These are phyloP conservation scores for Coemansia sp. DNA, from an alignment of 192 early-diverging fungal species.

Conservation along the genomic window DNA sequence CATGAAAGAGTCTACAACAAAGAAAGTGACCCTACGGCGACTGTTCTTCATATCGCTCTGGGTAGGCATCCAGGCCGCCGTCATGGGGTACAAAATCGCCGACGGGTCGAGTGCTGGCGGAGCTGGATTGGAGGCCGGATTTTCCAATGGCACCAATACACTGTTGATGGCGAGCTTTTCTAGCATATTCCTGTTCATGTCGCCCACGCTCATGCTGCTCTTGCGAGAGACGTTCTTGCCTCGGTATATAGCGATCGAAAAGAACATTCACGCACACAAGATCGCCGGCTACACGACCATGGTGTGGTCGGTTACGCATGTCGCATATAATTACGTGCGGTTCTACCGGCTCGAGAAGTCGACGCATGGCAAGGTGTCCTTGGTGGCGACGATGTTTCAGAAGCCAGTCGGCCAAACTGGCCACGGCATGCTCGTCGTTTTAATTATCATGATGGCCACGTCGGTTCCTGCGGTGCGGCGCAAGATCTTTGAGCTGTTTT, in stretches of 20 bases:
- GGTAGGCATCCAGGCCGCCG: slow-evolving; percentile 57
- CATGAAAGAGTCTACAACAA: neutral
- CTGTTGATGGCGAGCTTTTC: slow-evolving; percentile 58
- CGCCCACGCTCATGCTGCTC: slow-evolving; percentile 70
- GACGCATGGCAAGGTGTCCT: slow-evolving; percentile 29
- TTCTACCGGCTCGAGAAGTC: slow-evolving; percentile 46
- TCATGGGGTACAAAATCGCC: slow-evolving; percentile 54
- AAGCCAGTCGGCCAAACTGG: slow-evolving; percentile 73
- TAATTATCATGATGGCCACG: slow-evolving; percentile 16
- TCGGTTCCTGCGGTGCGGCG: slow-evolving; percentile 41
- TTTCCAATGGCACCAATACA: slow-evolving; percentile 25
- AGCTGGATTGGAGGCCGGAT: slow-evolving; percentile 22
- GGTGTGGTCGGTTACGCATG: slow-evolving; percentile 68
- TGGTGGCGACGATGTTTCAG: slow-evolving; percentile 54
- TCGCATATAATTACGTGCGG: slow-evolving; percentile 70
- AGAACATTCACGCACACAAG: slow-evolving; percentile 81
- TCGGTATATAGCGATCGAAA: slow-evolving; percentile 72
- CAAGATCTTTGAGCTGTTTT: slow-evolving; percentile 70
- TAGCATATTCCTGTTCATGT: slow-evolving; percentile 69
- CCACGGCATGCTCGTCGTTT: slow-evolving; percentile 40
- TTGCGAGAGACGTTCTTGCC: slow-evolving; percentile 69
- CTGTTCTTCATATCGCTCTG: slow-evolving; percentile 56
- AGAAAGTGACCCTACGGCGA: slow-evolving; percentile 34
- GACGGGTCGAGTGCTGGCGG: slow-evolving; percentile 52
- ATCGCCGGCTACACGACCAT: slow-evolving; percentile 68